Conservation (phyloP, 805 yeast genomes). For the Tetrapisispora fleetii region DNA sequence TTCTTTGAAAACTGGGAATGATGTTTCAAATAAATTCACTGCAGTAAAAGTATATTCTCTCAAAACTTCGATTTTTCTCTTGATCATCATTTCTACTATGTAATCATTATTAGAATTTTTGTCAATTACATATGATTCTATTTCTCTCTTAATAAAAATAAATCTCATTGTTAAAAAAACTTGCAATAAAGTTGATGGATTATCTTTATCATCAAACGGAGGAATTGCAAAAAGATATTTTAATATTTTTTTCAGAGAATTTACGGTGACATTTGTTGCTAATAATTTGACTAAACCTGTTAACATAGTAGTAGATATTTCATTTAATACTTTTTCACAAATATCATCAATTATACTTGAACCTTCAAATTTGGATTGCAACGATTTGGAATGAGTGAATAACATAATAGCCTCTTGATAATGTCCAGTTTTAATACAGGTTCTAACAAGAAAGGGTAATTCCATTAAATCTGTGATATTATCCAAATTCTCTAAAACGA, state of each 20-base stretch:
- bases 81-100: slow-evolving; percentile 33
- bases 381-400: slow-evolving; percentile 59
- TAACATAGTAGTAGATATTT: slow-evolving; percentile 46
- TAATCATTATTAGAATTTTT: slow-evolving; percentile 13
- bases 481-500: slow-evolving; percentile 52
- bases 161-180: slow-evolving; percentile 60
- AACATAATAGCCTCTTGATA: slow-evolving; percentile 86
- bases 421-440: slow-evolving; percentile 80
- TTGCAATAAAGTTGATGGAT: slow-evolving; percentile 33
- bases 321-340: slow-evolving; percentile 18
- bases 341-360: slow-evolving; percentile 23
- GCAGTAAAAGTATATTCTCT: slow-evolving; percentile 48
- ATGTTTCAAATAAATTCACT: slow-evolving; percentile 16
- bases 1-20: slow-evolving; percentile 8
- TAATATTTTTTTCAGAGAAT: slow-evolving; percentile 68
- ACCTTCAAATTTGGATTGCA: slow-evolving; percentile 56
- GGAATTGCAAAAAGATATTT: slow-evolving; percentile 65
- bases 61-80: slow-evolving; percentile 71
- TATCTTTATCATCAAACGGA: slow-evolving; percentile 33
- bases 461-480: slow-evolving; percentile 70
- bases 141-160: slow-evolving; percentile 55
- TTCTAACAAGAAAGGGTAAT: slow-evolving; percentile 68
- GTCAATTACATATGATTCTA: slow-evolving; percentile 32
- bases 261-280: slow-evolving; percentile 67
- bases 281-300: slow-evolving; percentile 58